phyloP scores from a whole-genome alignment of 1,139 yeast genomes.

The Taphrina betulina region DNA sequence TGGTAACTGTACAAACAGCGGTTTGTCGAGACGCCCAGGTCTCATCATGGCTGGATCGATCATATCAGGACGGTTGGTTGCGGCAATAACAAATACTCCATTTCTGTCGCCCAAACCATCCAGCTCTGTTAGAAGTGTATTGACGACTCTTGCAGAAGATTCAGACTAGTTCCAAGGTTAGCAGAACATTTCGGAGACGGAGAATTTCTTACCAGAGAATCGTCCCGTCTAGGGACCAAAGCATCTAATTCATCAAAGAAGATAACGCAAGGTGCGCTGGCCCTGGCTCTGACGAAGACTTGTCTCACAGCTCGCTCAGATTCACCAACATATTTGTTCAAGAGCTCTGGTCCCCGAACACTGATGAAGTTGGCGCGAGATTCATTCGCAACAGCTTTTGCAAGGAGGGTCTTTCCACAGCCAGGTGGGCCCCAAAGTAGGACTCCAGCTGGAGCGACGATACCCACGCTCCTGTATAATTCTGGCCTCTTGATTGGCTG shows the following conservation, averaged over 20 bases:
- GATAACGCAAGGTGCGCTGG: conserved; percentile 91
- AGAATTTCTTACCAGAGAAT: conserved; percentile 50
- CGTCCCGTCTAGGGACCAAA: conserved; percentile 88
- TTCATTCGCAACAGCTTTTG: conserved; percentile 97
- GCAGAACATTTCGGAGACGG: background rate
- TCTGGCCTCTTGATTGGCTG: conserved; percentile 96
- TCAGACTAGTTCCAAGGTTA: conserved; percentile 54
- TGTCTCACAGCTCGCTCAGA: conserved; percentile 93
- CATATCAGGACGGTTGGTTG: conserved; percentile 97
- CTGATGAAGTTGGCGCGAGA: conserved; percentile 93
- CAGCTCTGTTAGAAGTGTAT: conserved; percentile 85
- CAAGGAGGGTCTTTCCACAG: conserved; percentile 92
- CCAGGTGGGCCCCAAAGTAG: conserved; percentile 99
- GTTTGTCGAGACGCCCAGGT: conserved; percentile 94
- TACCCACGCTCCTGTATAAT: conserved; percentile 83
- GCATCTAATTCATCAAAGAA: conserved; percentile 97
- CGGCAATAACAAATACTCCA: conserved; percentile 93
- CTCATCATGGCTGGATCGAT: conserved; percentile 97
- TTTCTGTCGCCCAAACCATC: conserved; percentile 92
- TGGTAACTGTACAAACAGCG: conserved; percentile 87
- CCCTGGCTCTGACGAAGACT: conserved; percentile 90
- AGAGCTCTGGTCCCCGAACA: conserved; percentile 89
- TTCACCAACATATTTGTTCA: conserved; percentile 95
- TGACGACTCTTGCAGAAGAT: conserved; percentile 89
- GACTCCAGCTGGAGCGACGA: conserved; percentile 95